These are phyloP conservation scores for Acacia acuminata DNA, from an alignment of 306 rosid genomes.

Conservation along the genomic window DNA sequence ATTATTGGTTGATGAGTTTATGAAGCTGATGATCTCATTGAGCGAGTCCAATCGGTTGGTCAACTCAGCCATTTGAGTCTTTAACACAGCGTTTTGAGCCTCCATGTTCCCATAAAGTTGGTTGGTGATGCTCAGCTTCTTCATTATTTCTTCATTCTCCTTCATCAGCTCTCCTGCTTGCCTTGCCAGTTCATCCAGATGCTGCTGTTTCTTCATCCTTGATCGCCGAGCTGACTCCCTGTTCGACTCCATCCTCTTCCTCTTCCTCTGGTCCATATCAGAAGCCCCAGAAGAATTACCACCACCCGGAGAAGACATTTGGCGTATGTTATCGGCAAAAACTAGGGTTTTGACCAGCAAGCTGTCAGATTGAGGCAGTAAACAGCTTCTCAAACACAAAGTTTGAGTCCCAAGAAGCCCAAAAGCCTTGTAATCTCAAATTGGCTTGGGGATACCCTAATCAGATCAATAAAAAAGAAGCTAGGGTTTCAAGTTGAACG, in stretches of 20 bases:
- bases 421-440: too few species aligned
- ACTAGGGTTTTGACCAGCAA: neutral
- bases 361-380: too few species aligned
- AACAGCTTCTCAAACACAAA: too few species aligned
- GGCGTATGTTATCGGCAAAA: neutral
- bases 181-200: constrained; percentile 52
- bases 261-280: constrained; percentile 53
- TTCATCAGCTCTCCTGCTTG: constrained; percentile 50
- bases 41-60: constrained; percentile 66
- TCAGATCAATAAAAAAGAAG: too few species aligned
- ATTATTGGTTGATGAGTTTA: constrained; percentile 44
- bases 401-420: too few species aligned
- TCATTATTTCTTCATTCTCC: constrained; percentile 57
- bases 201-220: constrained; percentile 74
- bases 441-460: too few species aligned
- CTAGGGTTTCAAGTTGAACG: neutral
- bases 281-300: constrained; percentile 49
- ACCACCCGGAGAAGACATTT: constrained; percentile 48
- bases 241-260: constrained; percentile 87
- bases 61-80: constrained; percentile 79
- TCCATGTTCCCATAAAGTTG: constrained; percentile 57
- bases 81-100: constrained; percentile 73
- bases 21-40: constrained; percentile 56
- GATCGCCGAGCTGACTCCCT: constrained; percentile 89
- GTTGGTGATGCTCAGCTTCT: constrained; percentile 44